Evolutionary conservation across 1,284 basidiomycete genomes (phyloP).

Genomic region (Ustilago nuda): DNA sequence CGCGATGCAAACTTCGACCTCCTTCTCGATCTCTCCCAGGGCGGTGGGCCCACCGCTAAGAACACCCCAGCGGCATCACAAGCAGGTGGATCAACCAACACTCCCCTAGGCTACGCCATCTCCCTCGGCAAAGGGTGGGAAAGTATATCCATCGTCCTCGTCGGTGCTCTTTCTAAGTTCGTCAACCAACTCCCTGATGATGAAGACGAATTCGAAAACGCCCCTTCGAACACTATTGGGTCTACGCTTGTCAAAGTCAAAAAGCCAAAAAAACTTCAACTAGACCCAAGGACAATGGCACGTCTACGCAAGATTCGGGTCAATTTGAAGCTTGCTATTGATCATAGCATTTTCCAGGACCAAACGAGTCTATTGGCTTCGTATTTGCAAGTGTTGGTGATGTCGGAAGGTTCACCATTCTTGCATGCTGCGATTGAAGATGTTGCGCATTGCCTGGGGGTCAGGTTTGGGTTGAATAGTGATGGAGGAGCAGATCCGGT

Average conservation of each 20-base stretch:
- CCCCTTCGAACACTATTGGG: slow-evolving; percentile 7
- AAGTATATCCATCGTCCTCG: slow-evolving; percentile 56
- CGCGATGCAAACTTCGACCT: slow-evolving; percentile 64
- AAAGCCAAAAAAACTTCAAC: slow-evolving; percentile 42
- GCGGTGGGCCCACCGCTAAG: slow-evolving; percentile 25
- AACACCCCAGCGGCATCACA: slow-evolving; percentile 34
- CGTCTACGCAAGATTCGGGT: slow-evolving; percentile 61
- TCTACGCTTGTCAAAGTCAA: slow-evolving; percentile 22
- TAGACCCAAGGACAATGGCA: slow-evolving; percentile 54
- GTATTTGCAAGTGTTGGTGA: slow-evolving; percentile 65
- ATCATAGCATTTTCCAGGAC: slow-evolving; percentile 59
- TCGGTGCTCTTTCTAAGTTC: slow-evolving; percentile 63
- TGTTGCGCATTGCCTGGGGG: slow-evolving; percentile 42
- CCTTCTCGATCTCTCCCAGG: slow-evolving; percentile 56
- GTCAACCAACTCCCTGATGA: slow-evolving; percentile 67
- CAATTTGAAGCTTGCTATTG: slow-evolving; percentile 66
- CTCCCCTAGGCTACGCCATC: slow-evolving; percentile 62
- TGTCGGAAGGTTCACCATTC: slow-evolving; percentile 58
- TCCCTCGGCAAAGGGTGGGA: slow-evolving; percentile 60
- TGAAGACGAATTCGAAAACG: slow-evolving; percentile 40
- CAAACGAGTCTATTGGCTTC: slow-evolving; percentile 60
- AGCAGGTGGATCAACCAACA: slow-evolving; percentile 45
- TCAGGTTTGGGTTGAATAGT: slow-evolving; percentile 11
- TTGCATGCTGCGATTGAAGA: slow-evolving; percentile 47
- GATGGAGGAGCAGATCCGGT: slow-evolving; percentile 44